These are phyloP conservation scores for Coemansia sp. DNA, from an alignment of 192 early-diverging fungal species.

Conservation along the genomic window DNA sequence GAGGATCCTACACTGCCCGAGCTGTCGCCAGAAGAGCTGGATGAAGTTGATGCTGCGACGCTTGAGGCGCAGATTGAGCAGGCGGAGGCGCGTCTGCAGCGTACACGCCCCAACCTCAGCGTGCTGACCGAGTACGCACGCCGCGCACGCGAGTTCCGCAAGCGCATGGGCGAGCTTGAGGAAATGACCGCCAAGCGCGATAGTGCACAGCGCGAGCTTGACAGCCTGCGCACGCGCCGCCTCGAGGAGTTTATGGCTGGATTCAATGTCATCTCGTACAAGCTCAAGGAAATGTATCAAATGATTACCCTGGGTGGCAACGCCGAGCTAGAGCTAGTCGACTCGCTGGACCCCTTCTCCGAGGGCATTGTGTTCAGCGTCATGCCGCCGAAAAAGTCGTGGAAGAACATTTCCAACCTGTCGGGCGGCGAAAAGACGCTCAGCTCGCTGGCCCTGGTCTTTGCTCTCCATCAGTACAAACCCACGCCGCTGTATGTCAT, in stretches of 20 bases:
- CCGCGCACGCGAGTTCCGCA: constrained; percentile 72
- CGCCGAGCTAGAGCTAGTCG: constrained; percentile 96
- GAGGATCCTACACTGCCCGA: constrained; percentile 40
- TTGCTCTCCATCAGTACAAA: constrained; percentile 98
- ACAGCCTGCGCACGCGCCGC: constrained; percentile 72
- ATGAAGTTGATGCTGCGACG: constrained; percentile 61
- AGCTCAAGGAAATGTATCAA: constrained; percentile 99
- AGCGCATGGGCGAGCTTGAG: constrained; percentile 73
- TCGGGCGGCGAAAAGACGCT: constrained; percentile 99
- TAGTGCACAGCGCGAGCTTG: constrained; percentile 68
- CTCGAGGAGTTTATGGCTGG: constrained; percentile 95
- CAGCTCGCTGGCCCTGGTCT: constrained; percentile 97
- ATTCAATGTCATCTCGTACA: constrained; percentile 88
- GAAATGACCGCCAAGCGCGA: constrained; percentile 73
- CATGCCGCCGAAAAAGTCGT: constrained; percentile 99
- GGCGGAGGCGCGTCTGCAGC: constrained; percentile 65
- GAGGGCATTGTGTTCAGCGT: constrained; percentile 98
- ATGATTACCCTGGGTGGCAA: constrained; percentile 98
- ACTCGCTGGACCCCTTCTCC: constrained; percentile 95
- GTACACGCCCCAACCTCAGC: constrained; percentile 73
- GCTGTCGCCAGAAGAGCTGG: constrained; percentile 65
- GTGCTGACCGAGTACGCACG: constrained; percentile 86
- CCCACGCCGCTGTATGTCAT: constrained; percentile 99
- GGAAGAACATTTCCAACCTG: constrained; percentile 98
- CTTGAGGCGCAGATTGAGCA: constrained; percentile 71